These are phyloP conservation scores for Cladosporium sp. DNA, from an alignment of 2,329 filamentous ascomycete genomes.

Conservation along the genomic window DNA sequence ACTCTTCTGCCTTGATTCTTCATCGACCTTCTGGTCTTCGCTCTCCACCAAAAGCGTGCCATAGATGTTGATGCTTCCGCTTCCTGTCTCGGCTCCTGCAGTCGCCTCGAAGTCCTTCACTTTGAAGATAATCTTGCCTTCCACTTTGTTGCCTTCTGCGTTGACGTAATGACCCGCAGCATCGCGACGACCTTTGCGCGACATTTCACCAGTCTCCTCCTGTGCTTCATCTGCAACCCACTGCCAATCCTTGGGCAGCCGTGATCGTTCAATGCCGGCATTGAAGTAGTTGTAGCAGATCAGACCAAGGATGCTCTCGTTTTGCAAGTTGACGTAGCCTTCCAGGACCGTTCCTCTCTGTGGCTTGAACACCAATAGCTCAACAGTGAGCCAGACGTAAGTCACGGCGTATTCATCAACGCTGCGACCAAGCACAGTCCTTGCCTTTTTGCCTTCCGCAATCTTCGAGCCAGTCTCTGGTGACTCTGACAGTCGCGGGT, in stretches of 20 bases:
- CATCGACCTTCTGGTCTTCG: conserved; percentile 63
- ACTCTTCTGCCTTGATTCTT: conserved; percentile 46
- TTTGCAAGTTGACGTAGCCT: conserved; percentile 81
- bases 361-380: conserved; percentile 81
- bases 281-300: conserved; percentile 90
- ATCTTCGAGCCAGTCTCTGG: conserved; percentile 19
- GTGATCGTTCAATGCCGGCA: conserved; percentile 74
- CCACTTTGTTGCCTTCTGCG: conserved; percentile 66
- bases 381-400: conserved; percentile 85
- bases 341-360: conserved; percentile 71
- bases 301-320: conserved; percentile 83
- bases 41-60: conserved; percentile 77
- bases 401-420: conserved; percentile 83
- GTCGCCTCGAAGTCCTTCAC: conserved; percentile 84
- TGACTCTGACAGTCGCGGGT: conserved; percentile 63
- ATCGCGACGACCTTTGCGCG: conserved; percentile 11
- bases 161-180: conserved; percentile 71
- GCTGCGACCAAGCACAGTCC: conserved; percentile 43
- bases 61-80: conserved; percentile 80
- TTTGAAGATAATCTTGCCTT: conserved; percentile 70
- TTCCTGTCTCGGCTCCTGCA: conserved; percentile 60
- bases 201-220: conserved; percentile 43
- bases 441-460: background rate
- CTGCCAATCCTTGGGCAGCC: conserved; percentile 75
- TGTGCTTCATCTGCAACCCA: conserved; percentile 65